A percentile compares a stretch with the other conserved stretches of the same genome.
These are phyloP conservation scores for Erigeron canadensis DNA, from an alignment of 129 eudicot genomes.

Conservation along the genomic window DNA sequence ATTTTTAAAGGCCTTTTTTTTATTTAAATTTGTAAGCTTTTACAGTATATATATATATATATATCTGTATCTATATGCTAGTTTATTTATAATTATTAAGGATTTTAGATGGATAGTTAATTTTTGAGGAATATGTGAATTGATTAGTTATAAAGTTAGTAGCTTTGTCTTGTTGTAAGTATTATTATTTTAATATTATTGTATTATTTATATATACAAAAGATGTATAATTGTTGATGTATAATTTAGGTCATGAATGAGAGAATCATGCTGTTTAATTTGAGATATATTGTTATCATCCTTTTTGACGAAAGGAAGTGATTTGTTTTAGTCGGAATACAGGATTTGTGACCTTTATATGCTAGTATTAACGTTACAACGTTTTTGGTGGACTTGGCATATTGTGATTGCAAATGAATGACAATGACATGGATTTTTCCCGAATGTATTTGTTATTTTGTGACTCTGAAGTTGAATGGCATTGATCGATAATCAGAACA, in stretches of 20 bases:
- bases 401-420: not conserved
- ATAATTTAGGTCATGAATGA: constrained; percentile 15
- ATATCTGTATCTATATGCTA: not conserved
- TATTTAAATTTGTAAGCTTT: constrained; percentile 14
- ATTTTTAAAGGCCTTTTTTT: not conserved
- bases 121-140: too few species aligned
- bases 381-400: not conserved
- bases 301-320: not conserved
- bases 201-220: constrained; percentile 8
- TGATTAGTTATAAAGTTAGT: too few species aligned
- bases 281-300: not conserved
- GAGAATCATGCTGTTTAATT: constrained; percentile 1
- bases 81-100: too few species aligned
- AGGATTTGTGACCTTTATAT: constrained; percentile 5
- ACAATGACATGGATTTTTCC: not conserved
- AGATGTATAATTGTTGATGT: constrained; percentile 19
- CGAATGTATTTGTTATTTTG: constrained; percentile 1
- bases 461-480: constrained; percentile 15
- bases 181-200: not conserved
- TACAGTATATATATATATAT: not conserved
- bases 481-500: not conserved
- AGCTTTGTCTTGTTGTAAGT: too few species aligned
- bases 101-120: too few species aligned
- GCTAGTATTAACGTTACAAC: constrained; percentile 6
- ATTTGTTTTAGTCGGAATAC: not conserved